Evolutionary conservation across 805 yeast genomes (phyloP).

Genomic region (Suhomyces canberraensis): DNA sequence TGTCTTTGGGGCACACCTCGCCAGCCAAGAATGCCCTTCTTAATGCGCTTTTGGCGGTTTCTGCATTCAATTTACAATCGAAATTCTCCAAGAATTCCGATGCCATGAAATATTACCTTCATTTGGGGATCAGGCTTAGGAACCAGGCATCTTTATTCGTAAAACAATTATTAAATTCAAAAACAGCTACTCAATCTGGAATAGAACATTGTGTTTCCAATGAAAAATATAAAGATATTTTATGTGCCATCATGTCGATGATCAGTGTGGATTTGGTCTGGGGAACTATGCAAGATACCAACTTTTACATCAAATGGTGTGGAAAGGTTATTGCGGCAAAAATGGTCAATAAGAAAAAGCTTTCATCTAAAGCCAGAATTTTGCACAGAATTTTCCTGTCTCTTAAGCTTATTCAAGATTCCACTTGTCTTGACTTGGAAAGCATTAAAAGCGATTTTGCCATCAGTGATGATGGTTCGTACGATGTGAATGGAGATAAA

Average conservation of each 20-base stretch:
- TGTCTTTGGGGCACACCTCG: conserved; percentile 69
- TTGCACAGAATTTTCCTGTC: conserved; percentile 78
- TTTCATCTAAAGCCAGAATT: conserved; percentile 73
- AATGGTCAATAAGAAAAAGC: conserved; percentile 57
- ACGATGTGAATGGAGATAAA: conserved; percentile 36
- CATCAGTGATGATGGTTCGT: conserved; percentile 22
- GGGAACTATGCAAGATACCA: conserved; percentile 88
- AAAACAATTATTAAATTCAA: conserved; percentile 46
- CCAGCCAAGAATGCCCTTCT: conserved; percentile 73
- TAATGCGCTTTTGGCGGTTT: conserved; percentile 75
- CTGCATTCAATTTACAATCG: conserved; percentile 76
- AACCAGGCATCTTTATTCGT: conserved; percentile 72
- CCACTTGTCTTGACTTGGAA: conserved; percentile 49
- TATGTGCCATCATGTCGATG: conserved; percentile 83
- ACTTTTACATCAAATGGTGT: conserved; percentile 70
- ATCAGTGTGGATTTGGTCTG: conserved; percentile 84
- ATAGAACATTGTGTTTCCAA: conserved; percentile 46
- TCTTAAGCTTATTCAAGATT: conserved; percentile 70
- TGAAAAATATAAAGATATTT: conserved; percentile 76
- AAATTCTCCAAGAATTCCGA: conserved; percentile 65
- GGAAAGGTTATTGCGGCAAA: conserved; percentile 70
- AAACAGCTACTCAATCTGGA: conserved; percentile 29
- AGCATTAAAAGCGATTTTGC: conserved; percentile 35
- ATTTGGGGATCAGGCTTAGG: conserved; percentile 70
- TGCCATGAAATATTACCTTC: conserved; percentile 64